Evolutionary conservation across 768 basidiomycete species (phyloP).

Genomic region (Amanita muscaria): DNA sequence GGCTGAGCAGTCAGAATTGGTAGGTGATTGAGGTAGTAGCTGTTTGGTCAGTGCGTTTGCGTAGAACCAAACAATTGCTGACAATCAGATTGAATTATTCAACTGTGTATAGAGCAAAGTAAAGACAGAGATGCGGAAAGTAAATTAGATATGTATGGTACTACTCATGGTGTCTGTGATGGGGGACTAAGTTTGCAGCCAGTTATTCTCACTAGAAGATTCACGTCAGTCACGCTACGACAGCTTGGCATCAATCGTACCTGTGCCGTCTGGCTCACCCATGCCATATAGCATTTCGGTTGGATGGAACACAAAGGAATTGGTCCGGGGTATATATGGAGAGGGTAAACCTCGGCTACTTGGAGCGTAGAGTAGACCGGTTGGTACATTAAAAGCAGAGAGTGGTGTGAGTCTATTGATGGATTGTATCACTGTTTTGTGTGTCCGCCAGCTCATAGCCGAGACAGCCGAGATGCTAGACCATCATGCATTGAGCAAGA

Average conservation of each 20-base stretch:
- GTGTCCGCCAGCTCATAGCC: constrained; percentile 54
- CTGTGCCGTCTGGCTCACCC: constrained; percentile 63
- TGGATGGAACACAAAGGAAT: constrained; percentile 74
- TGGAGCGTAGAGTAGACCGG: constrained; percentile 48
- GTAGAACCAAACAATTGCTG: constrained; percentile 3
- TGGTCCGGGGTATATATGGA: constrained; percentile 50
- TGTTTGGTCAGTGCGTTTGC: constrained; percentile 4
- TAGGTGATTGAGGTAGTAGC: background rate
- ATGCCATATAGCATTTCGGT: constrained; percentile 77
- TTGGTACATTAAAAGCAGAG: constrained; percentile 40
- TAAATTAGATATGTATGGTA: constrained; percentile 5
- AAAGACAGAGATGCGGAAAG: background rate
- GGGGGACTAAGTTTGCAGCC: constrained; percentile 38
- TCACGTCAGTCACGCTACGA: background rate
- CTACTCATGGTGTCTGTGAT: background rate
- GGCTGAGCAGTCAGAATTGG: constrained; percentile 7
- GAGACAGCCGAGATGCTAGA: constrained; percentile 52
- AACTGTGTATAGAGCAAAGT: background rate
- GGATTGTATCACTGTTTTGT: constrained; percentile 54
- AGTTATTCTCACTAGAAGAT: constrained; percentile 33
- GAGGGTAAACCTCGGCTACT: constrained; percentile 42
- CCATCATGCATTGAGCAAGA: constrained; percentile 8
- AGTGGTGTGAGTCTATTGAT: constrained; percentile 32
- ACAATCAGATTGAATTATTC: constrained; percentile 4
- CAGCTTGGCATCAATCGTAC: constrained; percentile 18